Evolutionary conservation across 306 rosid species (phyloP), one percentile per base, ranked within the genome.

Genomic region (Prunus armeniaca): DNA sequence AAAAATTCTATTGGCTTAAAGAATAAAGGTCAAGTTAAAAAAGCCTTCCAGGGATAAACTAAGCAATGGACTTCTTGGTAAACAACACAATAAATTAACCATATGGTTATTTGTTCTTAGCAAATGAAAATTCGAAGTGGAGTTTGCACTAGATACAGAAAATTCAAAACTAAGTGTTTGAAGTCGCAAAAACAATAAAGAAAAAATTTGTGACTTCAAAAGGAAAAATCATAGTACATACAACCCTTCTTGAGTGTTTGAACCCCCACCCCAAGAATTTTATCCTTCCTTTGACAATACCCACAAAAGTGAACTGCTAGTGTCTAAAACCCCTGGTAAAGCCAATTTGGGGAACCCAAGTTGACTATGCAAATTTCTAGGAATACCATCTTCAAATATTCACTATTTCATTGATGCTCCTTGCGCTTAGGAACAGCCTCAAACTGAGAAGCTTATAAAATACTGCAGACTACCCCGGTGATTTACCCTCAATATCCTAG

Each of bases 1-100:
- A 51, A 65, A 47, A 79, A 69, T 28, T 75, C 57, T 64, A 76
- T 57, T 50, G 20, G 12, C 49, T 20, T 15, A 30, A 30, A 52
- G 8, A 18, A 18, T 1, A 22, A n/a, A 27, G 19, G 47, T 50
- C 19, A 50, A 72, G 66, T n/a, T 6, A 51, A 30, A 54, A 71
- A 2, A 63, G 27, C 51, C 46, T 17, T 25, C 65, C 7, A 69
- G 20, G 22, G 67, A 47, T 68, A 47, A 28, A 11, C 60, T 6
- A 15, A 12, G 75, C 15, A 1, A 3, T 19, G 27, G 3, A 10
- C 28, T 18, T 28, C 32, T 65, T 65, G 49, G 2, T 30, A 6
- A 41, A 3, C 17, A 30, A 22, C 38, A 41, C 22, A 47, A 72
- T 22, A 41, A 20, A 22, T 47, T 46, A 45, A 57, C 41, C 13